Evolutionary conservation across 768 basidiomycete species (phyloP).

Genomic region (Hypholoma fasciculare): DNA sequence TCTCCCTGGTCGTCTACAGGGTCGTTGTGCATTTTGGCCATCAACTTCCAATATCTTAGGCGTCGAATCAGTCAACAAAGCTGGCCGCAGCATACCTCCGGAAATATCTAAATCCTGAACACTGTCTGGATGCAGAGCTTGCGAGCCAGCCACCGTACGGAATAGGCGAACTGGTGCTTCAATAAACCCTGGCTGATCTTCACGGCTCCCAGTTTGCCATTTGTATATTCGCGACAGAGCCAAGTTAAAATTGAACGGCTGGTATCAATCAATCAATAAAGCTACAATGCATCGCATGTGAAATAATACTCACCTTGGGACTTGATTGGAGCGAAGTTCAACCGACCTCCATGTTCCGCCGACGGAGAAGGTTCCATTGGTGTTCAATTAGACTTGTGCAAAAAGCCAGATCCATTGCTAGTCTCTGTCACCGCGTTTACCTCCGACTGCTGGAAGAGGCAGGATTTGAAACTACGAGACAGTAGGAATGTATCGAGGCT

Average conservation of each 20-base stretch:
- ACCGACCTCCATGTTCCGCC: constrained; percentile 93
- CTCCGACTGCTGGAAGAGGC: background rate
- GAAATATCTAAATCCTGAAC: constrained; percentile 36
- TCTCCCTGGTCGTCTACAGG: constrained; percentile 13
- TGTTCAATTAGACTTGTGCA: constrained; percentile 98
- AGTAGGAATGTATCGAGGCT: constrained; percentile 90
- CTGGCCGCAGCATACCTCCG: constrained; percentile 9
- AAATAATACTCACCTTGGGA: constrained; percentile 55
- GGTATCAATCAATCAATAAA: constrained; percentile 1
- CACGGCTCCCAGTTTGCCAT: constrained; percentile 81
- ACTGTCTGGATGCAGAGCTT: constrained; percentile 59
- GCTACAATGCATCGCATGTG: background rate
- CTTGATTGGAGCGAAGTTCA: constrained; percentile 81
- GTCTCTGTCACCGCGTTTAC: constrained; percentile 43
- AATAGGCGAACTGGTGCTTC: constrained; percentile 65
- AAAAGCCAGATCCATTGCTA: constrained; percentile 60
- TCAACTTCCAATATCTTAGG: background rate
- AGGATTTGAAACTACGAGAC: constrained; percentile 63
- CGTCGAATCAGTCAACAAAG: background rate
- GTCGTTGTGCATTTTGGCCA: constrained; percentile 1
- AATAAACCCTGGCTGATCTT: constrained; percentile 76
- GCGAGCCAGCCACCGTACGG: constrained; percentile 42
- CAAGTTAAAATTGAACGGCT: constrained; percentile 74
- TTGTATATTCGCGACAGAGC: constrained; percentile 87
- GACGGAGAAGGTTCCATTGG: constrained; percentile 92